These are phyloP conservation scores for Lasiosphaeria ovina DNA, from an alignment of 495 filamentous ascomycete species.

Conservation along the genomic window DNA sequence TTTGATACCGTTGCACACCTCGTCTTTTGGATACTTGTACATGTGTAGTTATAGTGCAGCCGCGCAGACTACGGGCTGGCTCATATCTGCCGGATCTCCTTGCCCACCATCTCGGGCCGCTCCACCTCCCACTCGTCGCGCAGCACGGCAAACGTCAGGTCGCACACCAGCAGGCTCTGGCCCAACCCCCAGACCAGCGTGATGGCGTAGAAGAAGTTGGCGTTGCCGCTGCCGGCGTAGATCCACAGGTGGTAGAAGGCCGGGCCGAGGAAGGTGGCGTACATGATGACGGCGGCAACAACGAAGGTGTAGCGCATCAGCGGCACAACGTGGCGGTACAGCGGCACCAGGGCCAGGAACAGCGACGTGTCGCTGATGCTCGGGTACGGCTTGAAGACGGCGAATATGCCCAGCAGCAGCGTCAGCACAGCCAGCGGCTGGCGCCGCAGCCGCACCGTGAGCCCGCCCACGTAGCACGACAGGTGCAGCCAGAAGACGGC, in stretches of 20 bases:
- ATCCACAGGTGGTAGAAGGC: slow-evolving; percentile 98
- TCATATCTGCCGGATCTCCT: slow-evolving; percentile 80
- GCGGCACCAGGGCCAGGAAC: slow-evolving; percentile 75
- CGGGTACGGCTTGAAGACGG: slow-evolving; percentile 94
- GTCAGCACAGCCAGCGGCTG: slow-evolving; percentile 86
- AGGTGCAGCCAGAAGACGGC: slow-evolving; percentile 98
- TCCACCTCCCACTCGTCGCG: slow-evolving; percentile 94
- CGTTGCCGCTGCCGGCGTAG: slow-evolving; percentile 95
- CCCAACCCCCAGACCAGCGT: slow-evolving; percentile 96
- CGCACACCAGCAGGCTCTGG: slow-evolving; percentile 72
- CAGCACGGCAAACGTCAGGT: slow-evolving; percentile 81
- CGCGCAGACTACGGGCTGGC: not conserved
- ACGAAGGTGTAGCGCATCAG: slow-evolving; percentile 94
- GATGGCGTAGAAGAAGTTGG: slow-evolving; percentile 99
- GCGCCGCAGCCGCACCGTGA: slow-evolving; percentile 72
- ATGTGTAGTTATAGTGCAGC: not conserved
- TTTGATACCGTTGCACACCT: not conserved
- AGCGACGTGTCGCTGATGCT: slow-evolving; percentile 83
- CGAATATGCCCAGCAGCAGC: slow-evolving; percentile 79
- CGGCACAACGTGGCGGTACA: slow-evolving; percentile 94
- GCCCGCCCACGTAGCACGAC: slow-evolving; percentile 77
- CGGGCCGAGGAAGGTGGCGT: slow-evolving; percentile 83
- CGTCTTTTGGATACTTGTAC: not conserved
- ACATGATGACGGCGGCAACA: slow-evolving; percentile 73
- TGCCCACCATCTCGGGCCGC: slow-evolving; percentile 81